A percentile compares a stretch with the other conserved stretches of the same genome.
Conservation (phyloP, 2,329 filamentous ascomycete genomes). For the Xylariaceae sp. region DNA sequence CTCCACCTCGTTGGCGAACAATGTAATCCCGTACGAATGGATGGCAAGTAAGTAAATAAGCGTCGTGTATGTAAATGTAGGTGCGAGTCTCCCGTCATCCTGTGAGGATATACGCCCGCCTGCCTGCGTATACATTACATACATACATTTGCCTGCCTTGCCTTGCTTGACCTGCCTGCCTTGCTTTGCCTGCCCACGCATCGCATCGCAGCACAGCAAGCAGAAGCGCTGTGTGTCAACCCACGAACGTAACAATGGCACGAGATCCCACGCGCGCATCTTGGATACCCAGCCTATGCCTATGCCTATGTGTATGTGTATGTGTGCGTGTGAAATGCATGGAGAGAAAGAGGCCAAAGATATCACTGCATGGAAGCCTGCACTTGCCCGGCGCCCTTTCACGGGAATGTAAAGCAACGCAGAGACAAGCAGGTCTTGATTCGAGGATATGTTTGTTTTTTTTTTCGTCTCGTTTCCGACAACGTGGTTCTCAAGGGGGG, state of each 20-base stretch:
- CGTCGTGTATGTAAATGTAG: no score
- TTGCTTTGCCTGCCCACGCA: no score
- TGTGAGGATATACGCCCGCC: not conserved
- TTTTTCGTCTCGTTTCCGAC: constrained; percentile 16
- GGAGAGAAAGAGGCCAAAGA: constrained; percentile 10
- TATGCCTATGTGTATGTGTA: not conserved
- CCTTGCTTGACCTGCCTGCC: no score
- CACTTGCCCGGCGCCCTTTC: constrained; percentile 19
- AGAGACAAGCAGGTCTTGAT: constrained; percentile 21
- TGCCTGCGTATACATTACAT: no score
- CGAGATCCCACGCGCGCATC: constrained; percentile 25
- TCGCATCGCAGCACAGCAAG: no score
- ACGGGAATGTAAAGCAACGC: constrained; percentile 12
- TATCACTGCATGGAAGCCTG: constrained; percentile 29
- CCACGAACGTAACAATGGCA: constrained; percentile 28
- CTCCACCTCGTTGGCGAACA: no score
- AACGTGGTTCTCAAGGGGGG: constrained; percentile 22
- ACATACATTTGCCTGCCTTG: no score
- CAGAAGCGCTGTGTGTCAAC: not conserved
- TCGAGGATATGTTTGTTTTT: not conserved
- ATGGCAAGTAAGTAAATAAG: no score
- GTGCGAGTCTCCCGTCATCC: no score
- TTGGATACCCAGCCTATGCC: not conserved
- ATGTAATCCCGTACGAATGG: no score
- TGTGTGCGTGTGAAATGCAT: not conserved